Evolutionary conservation across 306 rosid species (phyloP).

Genomic region (Hippophae rhamnoides): DNA sequence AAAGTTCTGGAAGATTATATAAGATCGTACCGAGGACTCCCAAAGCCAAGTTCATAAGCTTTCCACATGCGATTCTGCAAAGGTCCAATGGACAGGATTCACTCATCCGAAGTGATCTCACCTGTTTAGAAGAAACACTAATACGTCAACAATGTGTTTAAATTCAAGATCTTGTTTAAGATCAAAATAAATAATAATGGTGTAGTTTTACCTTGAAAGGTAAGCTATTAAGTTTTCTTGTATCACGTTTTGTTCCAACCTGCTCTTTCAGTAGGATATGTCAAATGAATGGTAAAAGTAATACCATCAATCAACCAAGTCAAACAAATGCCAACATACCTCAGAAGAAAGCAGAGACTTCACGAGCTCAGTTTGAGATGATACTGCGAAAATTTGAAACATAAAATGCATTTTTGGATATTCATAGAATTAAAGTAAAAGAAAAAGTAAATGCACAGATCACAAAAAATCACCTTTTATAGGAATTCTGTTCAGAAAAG

Average conservation of each 20-base stretch:
- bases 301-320: slow-evolving; percentile 2
- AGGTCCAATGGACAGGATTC: slow-evolving; percentile 94
- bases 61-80: slow-evolving; percentile 94
- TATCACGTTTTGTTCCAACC: slow-evolving; percentile 85
- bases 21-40: slow-evolving; percentile 83
- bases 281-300: not conserved
- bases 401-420: slow-evolving; percentile 11
- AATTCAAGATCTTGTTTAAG: slow-evolving; percentile 10
- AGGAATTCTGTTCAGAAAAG: slow-evolving; percentile 70
- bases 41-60: slow-evolving; percentile 64
- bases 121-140: slow-evolving; percentile 37
- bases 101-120: slow-evolving; percentile 81
- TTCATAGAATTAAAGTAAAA: not conserved
- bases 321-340: slow-evolving; percentile 43
- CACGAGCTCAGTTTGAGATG: slow-evolving; percentile 67
- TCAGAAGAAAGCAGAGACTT: slow-evolving; percentile 77
- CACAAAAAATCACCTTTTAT: slow-evolving; percentile 54
- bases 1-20: not conserved
- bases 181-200: slow-evolving; percentile 7
- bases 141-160: slow-evolving; percentile 6
- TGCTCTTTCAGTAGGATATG: slow-evolving; percentile 34
- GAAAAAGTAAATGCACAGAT: slow-evolving; percentile 3
- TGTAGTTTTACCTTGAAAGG: slow-evolving; percentile 63
- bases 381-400: slow-evolving; percentile 49
- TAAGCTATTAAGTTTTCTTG: slow-evolving; percentile 59